Base-by-base conservation (phyloP, 768 basidiomycete genomes). In the Chlorophyllum brunneum region DNA sequence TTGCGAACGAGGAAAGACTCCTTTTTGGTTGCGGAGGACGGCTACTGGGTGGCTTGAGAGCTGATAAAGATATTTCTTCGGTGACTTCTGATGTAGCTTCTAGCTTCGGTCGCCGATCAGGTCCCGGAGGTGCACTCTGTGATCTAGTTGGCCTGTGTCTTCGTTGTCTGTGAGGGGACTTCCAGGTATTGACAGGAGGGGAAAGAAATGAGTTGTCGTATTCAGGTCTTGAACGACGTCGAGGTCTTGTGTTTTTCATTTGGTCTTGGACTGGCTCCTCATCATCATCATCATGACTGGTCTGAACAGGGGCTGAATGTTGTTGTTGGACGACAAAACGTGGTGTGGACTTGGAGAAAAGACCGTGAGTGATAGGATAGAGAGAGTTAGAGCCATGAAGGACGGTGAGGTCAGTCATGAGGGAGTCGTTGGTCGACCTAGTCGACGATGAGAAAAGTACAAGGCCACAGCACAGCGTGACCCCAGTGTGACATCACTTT, bases 101-200 rank as follows among this genome's bases (percentile, higher is more conserved):
- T 24, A 13, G 44, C 23, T 39, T 51, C 24, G 11, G 56, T 46
- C 51, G 60, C 31, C 51, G 56, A 34, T 61, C 66, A 56, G 65
- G 62, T 43, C 68, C 71, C 42, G 74, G 75, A 23, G 74, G 79
- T 23, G 77, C 76, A 46, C 76, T 78, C 44, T 71, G 75, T 5
- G 77, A 78, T 16, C 78, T 68, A 7, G 72, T 72, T 0, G 74
- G 71, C 18, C 74, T 67, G 55, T 80, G 78, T 29, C 67, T 58
- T 0, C 68, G 63, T 37, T 56, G 55, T 9, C 44, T 36, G 20
- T 49, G 33, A 10, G 62, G 57, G 36, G 74, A 66, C 51, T 73
- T 77, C 71, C 71, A 78, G 20, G 76, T 78, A 56, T 78, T 75
- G 26, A 72, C 61, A 1, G 78, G 78, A 1, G 78, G 78, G 8